Evolutionary conservation across 148 eudicot species (phyloP), one percentile per base, ranked within the genome.

Genomic region (Vaccinium myrtillus): DNA sequence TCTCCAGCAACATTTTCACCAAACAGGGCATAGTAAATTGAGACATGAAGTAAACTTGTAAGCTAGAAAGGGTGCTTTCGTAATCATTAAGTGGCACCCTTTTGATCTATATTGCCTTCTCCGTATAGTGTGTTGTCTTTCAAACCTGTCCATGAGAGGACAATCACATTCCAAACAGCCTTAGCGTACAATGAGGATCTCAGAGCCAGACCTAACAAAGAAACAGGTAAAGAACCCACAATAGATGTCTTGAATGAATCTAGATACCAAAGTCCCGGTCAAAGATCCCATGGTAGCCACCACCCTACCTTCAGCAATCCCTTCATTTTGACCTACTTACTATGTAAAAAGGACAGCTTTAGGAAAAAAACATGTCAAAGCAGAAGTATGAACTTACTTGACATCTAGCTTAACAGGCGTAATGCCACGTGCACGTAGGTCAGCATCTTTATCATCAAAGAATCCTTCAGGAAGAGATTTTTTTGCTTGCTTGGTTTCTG

Each of bases 341-440:
- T 32, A 32, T 5, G 76, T 30, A 71, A 71, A 36, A 8, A 71
- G 46, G 14, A 73, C 23, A 39, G 23, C n/a, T 39, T 73, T 39
- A 30, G 30, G 75, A 71, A 73, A 73, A 30, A 15, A 39, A 73
- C 48, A 48, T 78, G 63, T 36, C 76, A 18, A 79, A 51, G 55
- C 78, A 67, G 55, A 84, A 84, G 3, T 69, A 69, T 32, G 43
- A n/a, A 85, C 87, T 90, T 87, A 96, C 99, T 93, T 93, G 87
- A 90, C 89, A 89, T 96, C 97, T 80, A 87, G 90, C 90, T 96
- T 96, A 80, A 96, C 91, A 83, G 92, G 97, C 70, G 91, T 93
- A 89, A 96, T 96, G 73, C 99, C 99, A 80, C 97, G 95, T 85
- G 99, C 99, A 85, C 95, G 98, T 82, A 93, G 89, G 89, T 96